Base-by-base conservation (phyloP, 192 early-diverging fungal genomes). In the Thoreauomyces humboldtii region DNA sequence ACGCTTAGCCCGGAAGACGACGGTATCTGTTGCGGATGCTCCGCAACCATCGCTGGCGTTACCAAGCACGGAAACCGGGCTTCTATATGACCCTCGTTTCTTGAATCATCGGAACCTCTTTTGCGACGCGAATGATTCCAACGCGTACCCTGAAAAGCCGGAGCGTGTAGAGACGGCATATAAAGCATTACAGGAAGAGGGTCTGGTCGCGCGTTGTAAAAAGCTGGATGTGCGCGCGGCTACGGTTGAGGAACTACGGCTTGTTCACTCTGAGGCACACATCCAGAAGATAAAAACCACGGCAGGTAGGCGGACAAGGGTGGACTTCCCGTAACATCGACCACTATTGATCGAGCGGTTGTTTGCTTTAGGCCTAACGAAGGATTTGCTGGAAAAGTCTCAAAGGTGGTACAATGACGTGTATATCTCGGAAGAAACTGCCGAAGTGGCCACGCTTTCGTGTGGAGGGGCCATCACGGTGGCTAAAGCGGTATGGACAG, bases 401-500 rank as follows among this genome's bases (percentile, higher is more conserved):
- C 46, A 42, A 9, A 29, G n/a, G n/a, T 21, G 24, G 15, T 65
- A 67, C 48, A 57, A 46, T 38, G 74, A 75, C 33, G 59, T 75
- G 29, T 75, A 68, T 48, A 68, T 71, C 43, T 61, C 56, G 21
- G 24, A 43, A 7, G 37, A 35, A 0, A 68, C 74, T 12, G 48
- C 59, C 6, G 32, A 41, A 17, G 27, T 29, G n/a, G 88, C 92
- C 0, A 63, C 80, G 12, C 66, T 95, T 45, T 83, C 92, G 6
- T 88, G 88, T 17, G 92, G 90, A 31, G 89, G 88, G 31, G 77
- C 91, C 5, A 75, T 95, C 27, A 78, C 87, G 42, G 65, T 89
- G 6, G 90, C 90, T 60, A 70, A 83, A 25, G 85, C 85, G 17
- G 91, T 98, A 0, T 83, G 81, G 15, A 61, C 31, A 0, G 86